Percentiles rank a stretch among this genome's conserved stretches.
Evolutionary conservation across 257 asterid species (phyloP).

Genomic region (Gentiana macrophylla): DNA sequence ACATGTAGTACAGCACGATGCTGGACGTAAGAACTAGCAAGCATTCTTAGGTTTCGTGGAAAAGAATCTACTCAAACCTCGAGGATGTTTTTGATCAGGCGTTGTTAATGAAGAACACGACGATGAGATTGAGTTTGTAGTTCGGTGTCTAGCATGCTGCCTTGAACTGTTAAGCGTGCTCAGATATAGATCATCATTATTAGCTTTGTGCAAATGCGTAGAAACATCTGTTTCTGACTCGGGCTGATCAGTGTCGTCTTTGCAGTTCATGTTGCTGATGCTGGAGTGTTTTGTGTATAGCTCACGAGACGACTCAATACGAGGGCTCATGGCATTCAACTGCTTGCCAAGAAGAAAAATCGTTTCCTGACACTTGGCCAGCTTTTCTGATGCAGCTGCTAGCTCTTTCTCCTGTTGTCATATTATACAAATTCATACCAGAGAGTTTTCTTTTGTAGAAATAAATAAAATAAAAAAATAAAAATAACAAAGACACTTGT

Average conservation of each 20-base stretch:
- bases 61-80: conserved; percentile 79
- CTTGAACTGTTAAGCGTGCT: conserved; percentile 41
- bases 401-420: conserved; percentile 65
- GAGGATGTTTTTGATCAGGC: conserved; percentile 43
- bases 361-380: conserved; percentile 90
- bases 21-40: conserved; percentile 19
- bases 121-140: conserved; percentile 56
- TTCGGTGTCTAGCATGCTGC: conserved; percentile 33
- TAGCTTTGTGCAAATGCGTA: conserved; percentile 26
- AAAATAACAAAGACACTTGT: no score
- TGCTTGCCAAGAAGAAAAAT: conserved; percentile 86
- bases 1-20: conserved; percentile 3
- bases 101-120: conserved; percentile 45
- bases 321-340: conserved; percentile 68
- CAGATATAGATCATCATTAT: conserved; percentile 34
- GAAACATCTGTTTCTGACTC: conserved; percentile 40
- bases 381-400: conserved; percentile 82
- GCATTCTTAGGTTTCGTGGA: conserved; percentile 50
- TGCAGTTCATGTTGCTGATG: conserved; percentile 37
- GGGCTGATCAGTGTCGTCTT: conserved; percentile 23
- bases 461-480: no score
- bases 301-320: conserved; percentile 35
- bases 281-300: conserved; percentile 39
- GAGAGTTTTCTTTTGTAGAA: no score
- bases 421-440: neutral